These are phyloP conservation scores for Salisapilia sapeloensis DNA, from an alignment of 352 stramenopile species.

Conservation along the genomic window DNA sequence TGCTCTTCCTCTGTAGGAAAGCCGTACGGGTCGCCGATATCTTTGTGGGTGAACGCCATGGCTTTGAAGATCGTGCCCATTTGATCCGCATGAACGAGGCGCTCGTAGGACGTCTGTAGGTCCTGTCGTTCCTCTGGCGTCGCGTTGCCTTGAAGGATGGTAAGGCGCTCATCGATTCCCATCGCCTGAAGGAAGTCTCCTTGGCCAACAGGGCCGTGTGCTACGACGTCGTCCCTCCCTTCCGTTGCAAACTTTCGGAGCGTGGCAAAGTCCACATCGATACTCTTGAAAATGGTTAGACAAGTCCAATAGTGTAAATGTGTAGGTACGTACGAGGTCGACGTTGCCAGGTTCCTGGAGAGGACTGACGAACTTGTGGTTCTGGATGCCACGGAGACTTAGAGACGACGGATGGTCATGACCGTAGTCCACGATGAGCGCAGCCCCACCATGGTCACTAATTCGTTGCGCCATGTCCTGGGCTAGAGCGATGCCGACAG, in stretches of 20 bases:
- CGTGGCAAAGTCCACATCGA: slow-evolving; percentile 80
- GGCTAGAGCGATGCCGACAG: slow-evolving; percentile 79
- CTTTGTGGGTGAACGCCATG: slow-evolving; percentile 65
- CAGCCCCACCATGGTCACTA: slow-evolving; percentile 60
- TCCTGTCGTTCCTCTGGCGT: slow-evolving; percentile 72
- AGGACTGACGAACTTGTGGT: slow-evolving; percentile 88
- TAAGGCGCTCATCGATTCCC: slow-evolving; percentile 87
- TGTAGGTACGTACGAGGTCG: slow-evolving; percentile 52
- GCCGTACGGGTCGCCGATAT: slow-evolving; percentile 36
- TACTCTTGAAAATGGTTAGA: slow-evolving; percentile 23
- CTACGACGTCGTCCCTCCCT: slow-evolving; percentile 37
- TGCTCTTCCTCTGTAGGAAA: slow-evolving; percentile 9
- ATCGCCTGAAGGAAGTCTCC: slow-evolving; percentile 89
- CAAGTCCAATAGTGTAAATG: slow-evolving; percentile 16
- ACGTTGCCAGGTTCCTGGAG: slow-evolving; percentile 85
- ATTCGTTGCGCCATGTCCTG: slow-evolving; percentile 87
- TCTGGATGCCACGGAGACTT: slow-evolving; percentile 88
- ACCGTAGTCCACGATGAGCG: slow-evolving; percentile 92
- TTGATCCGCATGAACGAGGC: slow-evolving; percentile 81
- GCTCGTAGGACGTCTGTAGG: slow-evolving; percentile 84
- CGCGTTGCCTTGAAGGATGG: slow-evolving; percentile 78
- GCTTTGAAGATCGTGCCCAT: slow-evolving; percentile 93
- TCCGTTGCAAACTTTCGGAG: slow-evolving; percentile 44
- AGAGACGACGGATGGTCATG: slow-evolving; percentile 79
- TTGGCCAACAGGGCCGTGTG: slow-evolving; percentile 82